Base-by-base conservation (phyloP, 2,329 filamentous ascomycete genomes). In the Colletotrichum karsti region DNA sequence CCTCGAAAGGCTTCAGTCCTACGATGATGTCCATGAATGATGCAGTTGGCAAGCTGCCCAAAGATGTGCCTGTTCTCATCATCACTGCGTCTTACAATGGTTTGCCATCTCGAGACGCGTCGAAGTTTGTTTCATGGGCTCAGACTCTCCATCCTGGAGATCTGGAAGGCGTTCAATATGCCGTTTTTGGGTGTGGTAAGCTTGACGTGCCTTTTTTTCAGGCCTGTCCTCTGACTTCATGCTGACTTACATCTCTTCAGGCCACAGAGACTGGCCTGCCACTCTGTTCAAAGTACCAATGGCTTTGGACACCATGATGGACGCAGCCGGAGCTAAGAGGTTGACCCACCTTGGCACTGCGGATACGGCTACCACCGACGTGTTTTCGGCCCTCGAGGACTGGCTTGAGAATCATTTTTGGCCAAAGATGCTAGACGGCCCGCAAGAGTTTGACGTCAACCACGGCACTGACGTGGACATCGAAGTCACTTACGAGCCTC, bases 31-130 rank as follows among this genome's bases (percentile, higher is more conserved):
- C 82, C 1, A 75, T 93, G 50, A 88, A 93, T 71, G 81, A 83
- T 0, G 88, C 87, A 0, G 85, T 84, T 4, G 84, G 87, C 48
- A 82, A 84, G 5, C 72, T 93, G 0, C 86, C 89, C 0, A 86
- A 80, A 54, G 81, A 84, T 22, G 81, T 85, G 10, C 90, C 90
- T 0, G 81, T 91, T 0, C 78, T 92, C 13, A 82, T 93, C 62
- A 84, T 93, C 69, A 88, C 88, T 0, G 85, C 91, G 0, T 89
- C 87, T 2, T 93, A 93, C 72, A 91, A 93, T 72, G 91, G 91
- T 0, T 82, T 91, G 58, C 90, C 91, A 0, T 87, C 90, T 0
- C 90, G 92, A 70, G 93, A 93, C 64, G 91, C 91, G 0, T 83
- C 79, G 0, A 83, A 87, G 48, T 93, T 93, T 72, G 85, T 89